Evolutionary conservation across 257 asterid genomes (phyloP).

Genomic region (Gentiana dahurica): DNA sequence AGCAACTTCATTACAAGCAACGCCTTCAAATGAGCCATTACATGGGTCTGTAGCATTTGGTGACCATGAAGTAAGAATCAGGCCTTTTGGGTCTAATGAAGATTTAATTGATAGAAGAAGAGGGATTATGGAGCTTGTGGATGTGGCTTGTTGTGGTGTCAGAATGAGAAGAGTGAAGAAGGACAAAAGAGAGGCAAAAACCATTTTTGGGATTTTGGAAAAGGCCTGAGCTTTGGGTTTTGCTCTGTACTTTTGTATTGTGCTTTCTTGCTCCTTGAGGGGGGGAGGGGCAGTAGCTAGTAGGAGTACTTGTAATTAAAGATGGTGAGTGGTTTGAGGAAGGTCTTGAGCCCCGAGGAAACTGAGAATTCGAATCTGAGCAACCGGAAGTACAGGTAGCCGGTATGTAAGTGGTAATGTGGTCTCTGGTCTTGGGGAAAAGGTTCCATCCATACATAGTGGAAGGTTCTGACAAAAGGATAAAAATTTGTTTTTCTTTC

Average conservation of each 20-base stretch:
- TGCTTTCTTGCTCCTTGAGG: too few species aligned
- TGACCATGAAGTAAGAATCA: slow-evolving; percentile 71
- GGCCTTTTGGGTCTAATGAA: slow-evolving; percentile 65
- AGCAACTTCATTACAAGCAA: slow-evolving; percentile 65
- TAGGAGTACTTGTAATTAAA: too few species aligned
- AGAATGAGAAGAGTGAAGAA: slow-evolving; percentile 14
- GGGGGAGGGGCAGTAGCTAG: not conserved
- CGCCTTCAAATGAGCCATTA: slow-evolving; percentile 57
- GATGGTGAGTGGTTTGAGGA: not conserved
- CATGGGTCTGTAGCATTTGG: slow-evolving; percentile 52
- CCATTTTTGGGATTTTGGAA: slow-evolving; percentile 26
- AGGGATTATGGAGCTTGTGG: slow-evolving; percentile 22
- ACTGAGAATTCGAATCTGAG: slow-evolving; percentile 31
- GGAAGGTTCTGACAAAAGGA: too few species aligned
- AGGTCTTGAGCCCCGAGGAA: slow-evolving; percentile 17
- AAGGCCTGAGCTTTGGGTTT: slow-evolving; percentile 4
- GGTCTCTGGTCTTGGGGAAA: too few species aligned
- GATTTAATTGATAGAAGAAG: slow-evolving; percentile 58
- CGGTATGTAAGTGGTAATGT: slow-evolving; percentile 13
- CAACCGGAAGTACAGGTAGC: slow-evolving; percentile 39
- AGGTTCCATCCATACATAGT: too few species aligned
- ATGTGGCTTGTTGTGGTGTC: slow-evolving; percentile 10
- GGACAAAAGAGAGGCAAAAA: slow-evolving; percentile 18
- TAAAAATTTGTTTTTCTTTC: too few species aligned
- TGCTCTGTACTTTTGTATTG: not conserved